Conservation (phyloP, 2,329 filamentous ascomycete species). For the Trematosphaeria pertusa region DNA sequence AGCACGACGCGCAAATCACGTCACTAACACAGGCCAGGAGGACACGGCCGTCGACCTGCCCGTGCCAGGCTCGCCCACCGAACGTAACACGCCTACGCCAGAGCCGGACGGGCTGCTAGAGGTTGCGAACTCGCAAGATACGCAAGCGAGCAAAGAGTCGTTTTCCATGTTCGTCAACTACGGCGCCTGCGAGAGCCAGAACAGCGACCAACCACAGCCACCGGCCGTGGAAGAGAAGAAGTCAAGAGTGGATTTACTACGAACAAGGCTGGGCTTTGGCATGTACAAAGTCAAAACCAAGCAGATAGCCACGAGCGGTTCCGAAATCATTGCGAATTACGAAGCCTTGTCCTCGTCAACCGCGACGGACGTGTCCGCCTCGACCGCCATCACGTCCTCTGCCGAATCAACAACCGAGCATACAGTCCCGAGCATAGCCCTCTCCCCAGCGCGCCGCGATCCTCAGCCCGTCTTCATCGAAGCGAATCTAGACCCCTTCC, state of each 20-base stretch:
- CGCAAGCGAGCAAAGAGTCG: slow-evolving; percentile 44
- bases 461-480: slow-evolving; percentile 31
- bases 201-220: slow-evolving; percentile 28
- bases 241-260: slow-evolving; percentile 70
- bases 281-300: slow-evolving; percentile 78
- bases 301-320: slow-evolving; percentile 70
- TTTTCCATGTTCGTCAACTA: slow-evolving; percentile 59
- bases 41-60: slow-evolving; percentile 35
- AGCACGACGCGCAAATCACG: slow-evolving; percentile 21
- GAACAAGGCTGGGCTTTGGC: slow-evolving; percentile 72
- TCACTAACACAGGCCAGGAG: slow-evolving; percentile 31
- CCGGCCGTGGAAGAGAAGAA: slow-evolving; percentile 19
- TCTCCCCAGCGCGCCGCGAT: slow-evolving; percentile 35
- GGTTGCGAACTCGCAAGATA: slow-evolving; percentile 34
- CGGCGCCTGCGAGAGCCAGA: slow-evolving; percentile 52
- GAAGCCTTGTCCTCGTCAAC: slow-evolving; percentile 29
- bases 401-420: slow-evolving; percentile 15
- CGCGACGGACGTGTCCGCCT: slow-evolving; percentile 25
- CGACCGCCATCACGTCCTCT: slow-evolving; percentile 28
- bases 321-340: slow-evolving; percentile 57
- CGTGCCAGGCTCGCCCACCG: slow-evolving; percentile 42
- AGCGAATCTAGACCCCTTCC: slow-evolving; percentile 41
- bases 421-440: slow-evolving; percentile 36
- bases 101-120: slow-evolving; percentile 28
- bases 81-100: slow-evolving; percentile 39